These are phyloP conservation scores for Colletotrichum liriopes DNA, from an alignment of 2,329 filamentous ascomycete species.

Conservation along the genomic window DNA sequence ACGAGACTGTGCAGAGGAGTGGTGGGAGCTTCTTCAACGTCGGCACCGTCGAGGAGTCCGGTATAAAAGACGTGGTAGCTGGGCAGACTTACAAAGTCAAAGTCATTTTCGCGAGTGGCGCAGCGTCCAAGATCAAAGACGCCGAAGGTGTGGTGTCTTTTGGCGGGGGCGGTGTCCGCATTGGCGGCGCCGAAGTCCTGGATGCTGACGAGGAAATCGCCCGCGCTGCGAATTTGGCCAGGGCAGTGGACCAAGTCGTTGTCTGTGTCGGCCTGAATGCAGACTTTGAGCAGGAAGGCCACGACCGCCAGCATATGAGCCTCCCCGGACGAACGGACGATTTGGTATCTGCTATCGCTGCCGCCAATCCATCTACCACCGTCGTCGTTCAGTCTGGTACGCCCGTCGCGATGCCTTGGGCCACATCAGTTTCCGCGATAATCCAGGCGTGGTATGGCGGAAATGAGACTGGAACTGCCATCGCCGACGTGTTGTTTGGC, in stretches of 20 bases:
- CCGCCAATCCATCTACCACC: slow-evolving; percentile 68
- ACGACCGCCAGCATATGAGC: slow-evolving; percentile 79
- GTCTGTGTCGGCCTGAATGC: slow-evolving; percentile 69
- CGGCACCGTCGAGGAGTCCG: slow-evolving; percentile 52
- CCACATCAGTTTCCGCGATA: slow-evolving; percentile 58
- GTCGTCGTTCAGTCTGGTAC: slow-evolving; percentile 74
- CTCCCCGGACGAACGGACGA: slow-evolving; percentile 72
- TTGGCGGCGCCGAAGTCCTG: slow-evolving; percentile 23
- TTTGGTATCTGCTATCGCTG: slow-evolving; percentile 68
- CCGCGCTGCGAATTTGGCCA: slow-evolving; percentile 56
- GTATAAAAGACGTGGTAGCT: slow-evolving; percentile 44
- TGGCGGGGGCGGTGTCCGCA: slow-evolving; percentile 21
- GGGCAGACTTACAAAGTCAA: slow-evolving; percentile 50
- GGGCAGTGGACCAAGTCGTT: slow-evolving; percentile 71
- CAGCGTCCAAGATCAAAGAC: slow-evolving; percentile 43
- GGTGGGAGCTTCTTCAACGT: slow-evolving; percentile 50
- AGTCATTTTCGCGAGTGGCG: slow-evolving; percentile 48
- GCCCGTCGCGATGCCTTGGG: slow-evolving; percentile 65
- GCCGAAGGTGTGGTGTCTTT: background rate
- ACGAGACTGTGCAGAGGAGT: slow-evolving; percentile 53
- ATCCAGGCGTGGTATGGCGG: slow-evolving; percentile 49
- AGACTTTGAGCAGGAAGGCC: slow-evolving; percentile 62
- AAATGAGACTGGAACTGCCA: slow-evolving; percentile 45
- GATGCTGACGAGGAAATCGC: slow-evolving; percentile 35
- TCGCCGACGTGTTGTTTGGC: slow-evolving; percentile 48